phyloP scores from a whole-genome alignment of 495 filamentous ascomycete genomes.

The Lentithecium fluviatile region DNA sequence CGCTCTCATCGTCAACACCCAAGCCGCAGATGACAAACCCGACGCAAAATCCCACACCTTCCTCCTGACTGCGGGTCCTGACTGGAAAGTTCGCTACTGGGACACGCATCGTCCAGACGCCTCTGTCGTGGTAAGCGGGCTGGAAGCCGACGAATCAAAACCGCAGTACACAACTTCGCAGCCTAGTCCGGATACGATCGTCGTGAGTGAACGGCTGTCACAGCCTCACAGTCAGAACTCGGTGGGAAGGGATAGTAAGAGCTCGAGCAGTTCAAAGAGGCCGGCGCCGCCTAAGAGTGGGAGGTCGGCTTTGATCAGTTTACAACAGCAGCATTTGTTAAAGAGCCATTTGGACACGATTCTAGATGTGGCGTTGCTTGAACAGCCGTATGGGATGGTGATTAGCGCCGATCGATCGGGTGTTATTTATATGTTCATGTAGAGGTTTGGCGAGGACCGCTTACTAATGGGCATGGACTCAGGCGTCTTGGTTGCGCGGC shows the following conservation, averaged over 20 bases:
- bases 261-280: constrained; percentile 15
- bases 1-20: constrained; percentile 52
- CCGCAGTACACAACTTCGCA: constrained; percentile 72
- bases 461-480: too few relatives aligned
- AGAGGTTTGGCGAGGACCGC: constrained; percentile 6
- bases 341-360: constrained; percentile 87
- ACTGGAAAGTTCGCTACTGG: constrained; percentile 93
- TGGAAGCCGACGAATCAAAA: constrained; percentile 66
- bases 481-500: too few relatives aligned
- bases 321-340: constrained; percentile 77
- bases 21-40: constrained; percentile 56
- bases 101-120: constrained; percentile 71
- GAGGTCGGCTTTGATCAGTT: constrained; percentile 80
- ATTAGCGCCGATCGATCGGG: constrained; percentile 89
- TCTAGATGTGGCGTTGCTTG: constrained; percentile 81
- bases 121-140: constrained; percentile 75
- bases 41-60: constrained; percentile 62
- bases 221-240: constrained; percentile 48
- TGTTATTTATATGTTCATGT: constrained; percentile 86
- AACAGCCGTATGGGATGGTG: constrained; percentile 88
- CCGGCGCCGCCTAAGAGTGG: constrained; percentile 48
- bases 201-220: constrained; percentile 67
- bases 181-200: constrained; percentile 62
- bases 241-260: constrained; percentile 39
- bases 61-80: constrained; percentile 81